Conservation (phyloP, 805 yeast genomes). For the Candida ipomoeae region DNA sequence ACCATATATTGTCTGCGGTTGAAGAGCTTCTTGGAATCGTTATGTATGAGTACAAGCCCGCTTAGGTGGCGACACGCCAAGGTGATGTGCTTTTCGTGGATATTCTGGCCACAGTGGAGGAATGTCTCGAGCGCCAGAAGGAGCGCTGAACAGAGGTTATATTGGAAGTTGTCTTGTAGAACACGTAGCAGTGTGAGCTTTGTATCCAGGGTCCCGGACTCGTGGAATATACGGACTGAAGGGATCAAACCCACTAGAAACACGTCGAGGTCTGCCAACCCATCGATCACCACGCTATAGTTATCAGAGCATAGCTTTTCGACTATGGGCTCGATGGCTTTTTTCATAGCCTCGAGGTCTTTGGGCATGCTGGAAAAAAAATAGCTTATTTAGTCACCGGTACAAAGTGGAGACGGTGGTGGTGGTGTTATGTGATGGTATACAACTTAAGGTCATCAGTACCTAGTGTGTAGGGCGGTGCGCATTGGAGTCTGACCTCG, state of each 20-base stretch:
- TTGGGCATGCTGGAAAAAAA: not conserved
- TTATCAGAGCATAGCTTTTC: constrained; percentile 7
- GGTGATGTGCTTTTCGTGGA: constrained; percentile 11
- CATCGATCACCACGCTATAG: constrained; percentile 4
- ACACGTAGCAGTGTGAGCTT: constrained; percentile 28
- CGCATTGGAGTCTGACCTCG: not conserved
- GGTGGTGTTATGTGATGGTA: not conserved
- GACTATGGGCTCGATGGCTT: constrained; percentile 2
- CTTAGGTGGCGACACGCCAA: constrained; percentile 43
- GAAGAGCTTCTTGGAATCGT: constrained; percentile 49
- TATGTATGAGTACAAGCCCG: constrained; percentile 59
- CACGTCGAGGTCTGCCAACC: constrained; percentile 9
- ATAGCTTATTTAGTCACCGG: not conserved
- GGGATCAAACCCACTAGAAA: constrained; percentile 11
- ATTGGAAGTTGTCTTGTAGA: constrained; percentile 51
- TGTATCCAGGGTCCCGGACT: constrained; percentile 7
- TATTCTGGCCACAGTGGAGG: not conserved
- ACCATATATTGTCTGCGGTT: constrained; percentile 38
- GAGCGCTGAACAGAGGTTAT: constrained; percentile 44
- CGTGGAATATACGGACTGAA: constrained; percentile 8
- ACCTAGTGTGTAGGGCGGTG: not conserved
- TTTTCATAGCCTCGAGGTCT: constrained; percentile 5
- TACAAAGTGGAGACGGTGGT: too few species aligned
- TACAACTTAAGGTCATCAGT: not conserved
- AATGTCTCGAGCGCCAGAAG: constrained; percentile 18